A percentile compares a stretch with the other conserved stretches of the same genome.
Evolutionary conservation across 108 stramenopile genomes (phyloP).

Genomic region (Fragilariopsis cylindrus): DNA sequence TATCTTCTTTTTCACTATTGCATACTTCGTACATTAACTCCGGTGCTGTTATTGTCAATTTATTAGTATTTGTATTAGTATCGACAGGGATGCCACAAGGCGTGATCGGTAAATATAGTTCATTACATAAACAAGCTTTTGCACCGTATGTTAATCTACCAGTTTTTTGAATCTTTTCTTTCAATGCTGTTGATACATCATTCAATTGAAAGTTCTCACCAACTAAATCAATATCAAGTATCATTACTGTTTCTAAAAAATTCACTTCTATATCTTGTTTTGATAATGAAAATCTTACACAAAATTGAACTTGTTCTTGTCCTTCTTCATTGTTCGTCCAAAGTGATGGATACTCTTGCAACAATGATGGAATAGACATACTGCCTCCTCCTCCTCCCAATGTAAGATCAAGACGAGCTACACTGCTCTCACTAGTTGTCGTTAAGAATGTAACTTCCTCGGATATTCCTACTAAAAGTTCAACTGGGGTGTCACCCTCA

Average conservation of each 20-base stretch:
- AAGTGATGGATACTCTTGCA: neutral
- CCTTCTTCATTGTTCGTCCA: neutral
- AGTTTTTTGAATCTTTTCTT: neutral
- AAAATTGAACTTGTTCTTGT: neutral
- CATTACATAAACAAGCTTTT: neutral
- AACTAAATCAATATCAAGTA: neutral
- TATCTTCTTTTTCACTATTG: neutral
- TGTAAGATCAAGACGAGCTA: no score
- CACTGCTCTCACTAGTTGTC: neutral
- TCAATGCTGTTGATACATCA: neutral
- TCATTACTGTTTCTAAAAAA: conserved; percentile 1
- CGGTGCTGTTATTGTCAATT: neutral
- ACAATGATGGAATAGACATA: neutral
- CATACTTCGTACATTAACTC: neutral
- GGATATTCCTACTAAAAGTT: neutral
- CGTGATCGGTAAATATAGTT: neutral
- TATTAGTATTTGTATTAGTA: no score
- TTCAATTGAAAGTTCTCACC: neutral
- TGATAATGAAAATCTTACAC: neutral
- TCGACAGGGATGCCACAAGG: no score
- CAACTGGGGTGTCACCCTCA: conserved; percentile 2
- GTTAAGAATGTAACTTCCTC: neutral
- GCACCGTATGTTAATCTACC: neutral
- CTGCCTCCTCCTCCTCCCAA: no score
- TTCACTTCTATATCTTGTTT: conserved; percentile 11